Evolutionary conservation across 1,284 basidiomycete species (phyloP).

Genomic region (Microbotryum silenes-acaulis): DNA sequence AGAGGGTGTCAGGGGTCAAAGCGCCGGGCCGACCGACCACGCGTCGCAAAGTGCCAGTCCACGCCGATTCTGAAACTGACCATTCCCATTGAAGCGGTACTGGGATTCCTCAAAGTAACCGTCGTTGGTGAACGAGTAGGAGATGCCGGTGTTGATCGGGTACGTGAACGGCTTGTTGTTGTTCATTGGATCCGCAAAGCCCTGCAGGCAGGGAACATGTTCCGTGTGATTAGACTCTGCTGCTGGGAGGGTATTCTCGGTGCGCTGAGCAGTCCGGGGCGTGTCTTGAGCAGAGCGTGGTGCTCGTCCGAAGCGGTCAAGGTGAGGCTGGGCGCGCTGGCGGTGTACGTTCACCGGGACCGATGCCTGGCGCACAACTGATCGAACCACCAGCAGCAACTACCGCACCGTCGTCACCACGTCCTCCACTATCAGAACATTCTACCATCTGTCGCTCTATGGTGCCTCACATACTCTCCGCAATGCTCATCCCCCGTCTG

Average conservation of each 20-base stretch:
- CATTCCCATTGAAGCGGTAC: slow-evolving; percentile 79
- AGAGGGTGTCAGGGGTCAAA: background rate
- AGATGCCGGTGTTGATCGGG: slow-evolving; percentile 71
- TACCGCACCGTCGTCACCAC: too few species aligned
- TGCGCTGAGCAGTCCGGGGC: too few species aligned
- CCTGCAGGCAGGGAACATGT: slow-evolving; percentile 45
- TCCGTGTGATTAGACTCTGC: background rate
- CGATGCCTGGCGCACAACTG: background rate
- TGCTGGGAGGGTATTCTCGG: background rate
- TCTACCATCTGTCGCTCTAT: too few species aligned
- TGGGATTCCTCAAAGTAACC: slow-evolving; percentile 78
- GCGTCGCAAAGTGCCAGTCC: too few species aligned
- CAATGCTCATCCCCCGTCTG: too few species aligned
- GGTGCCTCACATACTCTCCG: too few species aligned
- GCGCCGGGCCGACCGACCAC: too few species aligned
- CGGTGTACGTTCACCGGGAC: background rate
- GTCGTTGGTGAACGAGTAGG: slow-evolving; percentile 68
- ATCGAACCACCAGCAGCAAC: background rate
- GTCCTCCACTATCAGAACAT: too few species aligned
- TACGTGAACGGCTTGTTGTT: slow-evolving; percentile 59
- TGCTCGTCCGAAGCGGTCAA: background rate
- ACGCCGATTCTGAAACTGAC: slow-evolving; percentile 41
- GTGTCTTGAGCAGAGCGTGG: background rate
- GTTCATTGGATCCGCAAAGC: slow-evolving; percentile 73
- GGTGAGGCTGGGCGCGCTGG: background rate